Base-by-base conservation (phyloP, 2,329 filamentous ascomycete species). In the Hymenoscyphus scutula region DNA sequence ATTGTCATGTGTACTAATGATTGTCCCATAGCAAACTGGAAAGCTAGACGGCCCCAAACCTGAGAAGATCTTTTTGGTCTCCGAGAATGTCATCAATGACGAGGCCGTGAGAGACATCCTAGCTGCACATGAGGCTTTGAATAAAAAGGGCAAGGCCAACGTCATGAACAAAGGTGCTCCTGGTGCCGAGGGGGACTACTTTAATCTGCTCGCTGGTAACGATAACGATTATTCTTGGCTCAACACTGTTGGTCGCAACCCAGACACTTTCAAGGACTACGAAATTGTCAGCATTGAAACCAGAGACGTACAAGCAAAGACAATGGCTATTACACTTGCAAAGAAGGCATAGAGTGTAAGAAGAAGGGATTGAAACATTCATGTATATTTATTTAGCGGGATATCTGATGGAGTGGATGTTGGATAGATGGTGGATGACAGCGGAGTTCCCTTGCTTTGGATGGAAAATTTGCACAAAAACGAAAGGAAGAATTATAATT, bases 181-280 rank as follows among this genome's bases (percentile, higher is more conserved):
- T 17, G 53, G 53, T 30, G 15, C 8, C 1, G 53, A 54, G 13
- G 53, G 53, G 27, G 25, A 54, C n/a, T 32, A 29, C 17, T 54
- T 54, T n/a, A 54, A 54, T 25, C n/a, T 54, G 25, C 25, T 54
- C 25, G 53, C 53, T 54, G 53, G 53, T 54, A 54, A 27, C 15
- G 53, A 54, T 54, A 54, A 54, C 53, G 30, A 54, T 11, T 54
- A 30, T 17, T 54, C 53, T 29, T 54, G 23, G 15, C 29, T 54
- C 25, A 54, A 54, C 53, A 54, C 53, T 23, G 53, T 54, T 54
- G 53, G 53, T 19, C 53, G 53, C n/a, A 54, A 54, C 53, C 53
- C 53, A 17, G 53, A 54, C 13, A 29, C 29, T 29, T 54, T 54
- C 53, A 54, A 54, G 53, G 29, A 30, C 17, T 54, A 54, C 19